Percentiles rank a stretch among this genome's conserved stretches.
Evolutionary conservation across 2,329 filamentous ascomycete species (phyloP).

Genomic region (Cercospora sp.): DNA sequence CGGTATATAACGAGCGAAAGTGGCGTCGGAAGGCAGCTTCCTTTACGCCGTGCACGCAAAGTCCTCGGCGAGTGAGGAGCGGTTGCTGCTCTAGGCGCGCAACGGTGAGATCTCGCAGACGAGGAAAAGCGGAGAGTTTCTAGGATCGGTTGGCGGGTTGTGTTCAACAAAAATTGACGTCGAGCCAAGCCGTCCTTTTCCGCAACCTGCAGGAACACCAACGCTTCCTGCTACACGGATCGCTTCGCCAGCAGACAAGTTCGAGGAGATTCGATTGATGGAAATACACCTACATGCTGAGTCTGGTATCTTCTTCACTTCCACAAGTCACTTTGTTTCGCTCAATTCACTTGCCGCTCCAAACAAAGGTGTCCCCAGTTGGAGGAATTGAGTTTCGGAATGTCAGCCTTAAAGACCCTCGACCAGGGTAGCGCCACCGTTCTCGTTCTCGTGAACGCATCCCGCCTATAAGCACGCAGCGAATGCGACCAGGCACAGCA

Average conservation of each 20-base stretch:
- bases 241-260: neutral
- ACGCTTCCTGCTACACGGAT: neutral
- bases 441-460: slow-evolving; percentile 12
- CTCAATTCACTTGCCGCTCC: neutral
- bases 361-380: neutral
- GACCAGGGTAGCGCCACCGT: slow-evolving; percentile 4
- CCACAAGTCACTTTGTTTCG: neutral
- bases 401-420: slow-evolving; percentile 13
- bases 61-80: slow-evolving; percentile 7
- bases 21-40: slow-evolving; percentile 10
- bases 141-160: slow-evolving; percentile 11
- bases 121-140: slow-evolving; percentile 12
- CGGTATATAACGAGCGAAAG: slow-evolving; percentile 11
- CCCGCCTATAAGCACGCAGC: neutral
- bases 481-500: neutral
- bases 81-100: neutral
- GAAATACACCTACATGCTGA: neutral
- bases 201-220: slow-evolving; percentile 11
- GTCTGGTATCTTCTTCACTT: neutral
- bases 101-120: slow-evolving; percentile 1
- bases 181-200: slow-evolving; percentile 13
- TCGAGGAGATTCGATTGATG: neutral
- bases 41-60: neutral
- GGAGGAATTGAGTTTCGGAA: slow-evolving; percentile 1
- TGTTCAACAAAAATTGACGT: slow-evolving; percentile 16